Base-by-base conservation (phyloP, 1,284 basidiomycete genomes). In the Apiotrichum siamense region DNA sequence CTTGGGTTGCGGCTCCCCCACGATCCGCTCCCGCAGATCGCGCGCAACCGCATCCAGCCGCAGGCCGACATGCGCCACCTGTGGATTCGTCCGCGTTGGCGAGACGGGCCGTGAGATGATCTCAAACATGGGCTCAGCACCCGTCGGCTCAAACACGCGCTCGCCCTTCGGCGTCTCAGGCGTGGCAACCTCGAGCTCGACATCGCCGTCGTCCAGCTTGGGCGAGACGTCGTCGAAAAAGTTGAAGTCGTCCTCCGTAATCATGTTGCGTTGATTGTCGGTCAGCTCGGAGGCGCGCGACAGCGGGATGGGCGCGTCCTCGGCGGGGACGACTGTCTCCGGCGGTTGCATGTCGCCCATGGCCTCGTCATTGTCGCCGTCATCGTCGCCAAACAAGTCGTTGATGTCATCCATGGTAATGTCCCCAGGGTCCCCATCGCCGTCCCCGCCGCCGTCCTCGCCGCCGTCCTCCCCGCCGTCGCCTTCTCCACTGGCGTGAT, bases 151-250 rank as follows among this genome's bases (percentile, higher is more conserved):
- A 20, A 45, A 45, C 10, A 24, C 15, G 13, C 21, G 31, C 44
- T 37, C 47, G 29, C 37, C 50, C 18, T 44, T 40, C 17, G 32
- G 25, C 12, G 39, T 49, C 11, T 45, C 44, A 23, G 44, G 44
- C 23, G 44, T 45, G 6, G 44, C 44, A n/a, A 49, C 25, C 25
- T 43, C 25, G 18, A 40, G 32, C n/a, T 31, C 33, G 38, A 29
- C 20, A 9, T 31, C 13, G 51, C 31, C 15, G n/a, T 47, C 44
- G 21, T 33, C 41, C 1, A 33, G 32, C 42, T 41, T 41, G n/a
- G 69, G 67, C 21, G 67, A 69, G 54, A 70, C 69, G 52, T 70
- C 67, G 57, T 72, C 70, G 53, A 72, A 69, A 49, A 72, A 72
- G 24, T 63, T 64, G 53, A 72, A 72, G 48, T 72, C 70, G 52